Base-by-base conservation (phyloP, 2,329 filamentous ascomycete species). In the Malbranchea zuffiana region DNA sequence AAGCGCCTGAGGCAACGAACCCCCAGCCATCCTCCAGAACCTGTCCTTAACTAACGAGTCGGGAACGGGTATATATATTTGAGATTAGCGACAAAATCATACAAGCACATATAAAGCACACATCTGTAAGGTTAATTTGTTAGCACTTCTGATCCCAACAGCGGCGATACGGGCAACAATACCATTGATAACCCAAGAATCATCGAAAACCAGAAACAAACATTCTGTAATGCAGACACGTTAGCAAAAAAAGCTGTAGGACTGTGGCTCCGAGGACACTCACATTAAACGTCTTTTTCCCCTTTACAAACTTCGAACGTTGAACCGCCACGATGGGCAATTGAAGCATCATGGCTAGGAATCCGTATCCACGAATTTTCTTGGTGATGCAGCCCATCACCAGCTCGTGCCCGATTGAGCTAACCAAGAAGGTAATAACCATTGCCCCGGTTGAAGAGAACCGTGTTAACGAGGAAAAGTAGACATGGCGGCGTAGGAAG, bases 351-450 rank as follows among this genome's bases (percentile, higher is more conserved):
- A 95, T 90, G 44, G 84, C 82, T 13, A 92, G 54, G 55, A 95
- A 93, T 6, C 88, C 90, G 54, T 96, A 98, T 8, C 90, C 90
- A 24, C 90, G 69, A 30, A 96, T 69, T 66, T 98, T 96, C 68
- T 95, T 88, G 17, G 87, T 95, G 56, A 98, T 96, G 59, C 88
- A 96, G 5, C 82, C 86, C 82, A 98, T 93, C 51, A 98, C 83
- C 40, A 98, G 72, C 61, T 98, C 90, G 56, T 96, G 90, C 11
- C 85, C 86, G 15, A 93, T 55, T 23, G 90, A 84, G 41, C 80
- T 87, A 51, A 96, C 81, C 40, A 96, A 63, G 54, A 98, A 96
- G 0, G 90, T 96, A 48, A 94, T 82, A 43, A 86, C 64, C 17
- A 87, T 96, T 17, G 90, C 87, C 39, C 80, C 68, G 11, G 73